Base-by-base conservation (phyloP, 495 filamentous ascomycete genomes). In the Hypoxylon perforatum region DNA sequence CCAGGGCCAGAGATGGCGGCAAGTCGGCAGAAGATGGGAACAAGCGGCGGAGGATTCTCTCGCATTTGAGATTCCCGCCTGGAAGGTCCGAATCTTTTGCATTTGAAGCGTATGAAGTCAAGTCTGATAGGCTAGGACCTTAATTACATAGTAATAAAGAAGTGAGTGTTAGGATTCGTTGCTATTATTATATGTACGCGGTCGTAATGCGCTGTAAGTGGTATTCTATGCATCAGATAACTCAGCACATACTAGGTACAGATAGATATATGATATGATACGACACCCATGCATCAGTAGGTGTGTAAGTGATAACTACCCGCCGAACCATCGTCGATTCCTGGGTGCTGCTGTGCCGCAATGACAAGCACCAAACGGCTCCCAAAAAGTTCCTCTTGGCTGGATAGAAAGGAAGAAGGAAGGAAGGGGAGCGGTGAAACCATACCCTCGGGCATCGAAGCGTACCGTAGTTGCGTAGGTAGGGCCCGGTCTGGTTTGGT, bases 381-480 rank as follows among this genome's bases (percentile, higher is more conserved):
- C 60, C 60, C 60, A 47, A 51, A 38, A n/a, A 7, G 2, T 23
- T 38, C 53, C n/a, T n/a, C 4, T 8, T 0, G 9, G 19, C 48
- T 0, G 3, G 17, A 15, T 18, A 15, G 7, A 23, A 7, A 39
- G 1, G 28, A 42, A 49, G 28, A 11, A 61, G 53, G 17, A 56
- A 21, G 39, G n/a, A 42, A 15, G 2, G 15, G 39, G 14, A 38
- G 59, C 60, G 60, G 65, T 64, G 65, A 69, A 60, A 61, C 50
- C 42, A 23, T 51, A 49, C 41, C 44, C 59, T 55, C 54, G 60
- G 63, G 46, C 51, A 51, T 44, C 63, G 44, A 33, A 23, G 21
- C 8, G 1, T n/a, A n/a, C n/a, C n/a, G n/a, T n/a, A n/a, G n/a
- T n/a, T n/a, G n/a, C n/a, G n/a, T n/a, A n/a, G n/a, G n/a, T n/a